phyloP scores from a whole-genome alignment of 495 filamentous ascomycete species.

The Penicillium chermesinum region DNA sequence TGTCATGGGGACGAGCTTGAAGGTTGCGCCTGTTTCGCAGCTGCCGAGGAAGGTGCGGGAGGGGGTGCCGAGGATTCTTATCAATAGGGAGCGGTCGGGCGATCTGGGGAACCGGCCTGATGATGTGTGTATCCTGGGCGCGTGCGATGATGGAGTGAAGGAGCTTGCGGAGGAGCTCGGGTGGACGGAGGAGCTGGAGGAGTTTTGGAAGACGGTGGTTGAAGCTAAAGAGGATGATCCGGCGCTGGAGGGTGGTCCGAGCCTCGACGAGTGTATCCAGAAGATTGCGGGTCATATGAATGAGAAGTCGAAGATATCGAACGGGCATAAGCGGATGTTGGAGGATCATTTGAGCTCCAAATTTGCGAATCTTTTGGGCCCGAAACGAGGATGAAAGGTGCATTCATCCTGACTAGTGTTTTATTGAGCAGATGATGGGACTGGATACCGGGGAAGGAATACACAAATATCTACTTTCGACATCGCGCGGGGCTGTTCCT shows the following conservation, averaged over 20 bases:
- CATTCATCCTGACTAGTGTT: too few species aligned
- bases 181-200: constrained; percentile 75
- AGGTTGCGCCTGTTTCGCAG: constrained; percentile 73
- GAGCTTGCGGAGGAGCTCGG: constrained; percentile 69
- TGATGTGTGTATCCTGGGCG: constrained; percentile 62
- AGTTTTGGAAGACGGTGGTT: constrained; percentile 47
- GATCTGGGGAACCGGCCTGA: constrained; percentile 59
- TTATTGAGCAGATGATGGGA: too few species aligned
- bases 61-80: constrained; percentile 62
- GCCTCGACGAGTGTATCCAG: constrained; percentile 43
- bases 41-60: constrained; percentile 55
- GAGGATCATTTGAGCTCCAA: constrained; percentile 23
- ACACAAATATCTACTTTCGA: too few species aligned
- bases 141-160: constrained; percentile 73
- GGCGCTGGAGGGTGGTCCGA: constrained; percentile 12
- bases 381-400: neutral
- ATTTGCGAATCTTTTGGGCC: constrained; percentile 6
- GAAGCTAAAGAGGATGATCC: constrained; percentile 14
- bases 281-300: constrained; percentile 24
- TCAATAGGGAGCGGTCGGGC: constrained; percentile 76
- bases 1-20: constrained; percentile 84
- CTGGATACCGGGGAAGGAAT: too few species aligned
- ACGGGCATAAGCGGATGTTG: constrained; percentile 27
- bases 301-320: constrained; percentile 15
- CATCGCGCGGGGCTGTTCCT: too few species aligned